Conservation (phyloP, 1,139 yeast species). For the Debaryomyces coudertii region DNA sequence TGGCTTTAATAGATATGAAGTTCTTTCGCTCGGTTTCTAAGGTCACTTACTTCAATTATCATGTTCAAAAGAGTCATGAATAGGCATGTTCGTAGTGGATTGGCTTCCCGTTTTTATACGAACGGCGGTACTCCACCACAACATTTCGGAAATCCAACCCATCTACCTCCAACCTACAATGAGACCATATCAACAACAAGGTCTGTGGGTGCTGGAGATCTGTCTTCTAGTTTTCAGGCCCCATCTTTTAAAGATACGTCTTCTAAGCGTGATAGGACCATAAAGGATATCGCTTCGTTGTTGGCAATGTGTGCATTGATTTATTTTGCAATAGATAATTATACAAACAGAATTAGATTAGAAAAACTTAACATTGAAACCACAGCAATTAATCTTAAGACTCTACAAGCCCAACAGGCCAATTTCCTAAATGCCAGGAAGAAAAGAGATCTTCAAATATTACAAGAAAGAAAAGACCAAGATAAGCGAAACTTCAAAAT, state of each 20-base stretch:
- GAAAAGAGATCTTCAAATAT: constrained; percentile 48
- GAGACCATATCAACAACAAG: constrained; percentile 9
- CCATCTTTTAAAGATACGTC: constrained; percentile 4
- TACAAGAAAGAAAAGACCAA: constrained; percentile 50
- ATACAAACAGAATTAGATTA: constrained; percentile 42
- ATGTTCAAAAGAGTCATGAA: constrained; percentile 11
- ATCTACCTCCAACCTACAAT: constrained; percentile 21
- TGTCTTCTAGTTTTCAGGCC: neutral
- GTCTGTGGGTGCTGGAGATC: neutral
- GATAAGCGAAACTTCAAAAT: constrained; percentile 60
- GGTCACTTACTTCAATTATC: neutral
- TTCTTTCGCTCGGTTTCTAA: neutral
- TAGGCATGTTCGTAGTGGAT: constrained; percentile 9
- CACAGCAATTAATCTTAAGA: constrained; percentile 45
- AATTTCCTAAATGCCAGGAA: constrained; percentile 48
- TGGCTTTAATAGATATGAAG: neutral
- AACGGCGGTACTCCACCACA: constrained; percentile 20
- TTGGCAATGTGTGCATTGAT: constrained; percentile 45
- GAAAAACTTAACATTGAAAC: constrained; percentile 46
- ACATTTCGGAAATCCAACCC: constrained; percentile 21
- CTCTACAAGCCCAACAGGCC: constrained; percentile 45
- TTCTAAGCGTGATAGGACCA: constrained; percentile 1
- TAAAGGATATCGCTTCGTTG: constrained; percentile 37
- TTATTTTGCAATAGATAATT: constrained; percentile 57
- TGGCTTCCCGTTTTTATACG: constrained; percentile 5